Evolutionary conservation across 441 rosid species (phyloP).

Genomic region (Erodium trifolium): DNA sequence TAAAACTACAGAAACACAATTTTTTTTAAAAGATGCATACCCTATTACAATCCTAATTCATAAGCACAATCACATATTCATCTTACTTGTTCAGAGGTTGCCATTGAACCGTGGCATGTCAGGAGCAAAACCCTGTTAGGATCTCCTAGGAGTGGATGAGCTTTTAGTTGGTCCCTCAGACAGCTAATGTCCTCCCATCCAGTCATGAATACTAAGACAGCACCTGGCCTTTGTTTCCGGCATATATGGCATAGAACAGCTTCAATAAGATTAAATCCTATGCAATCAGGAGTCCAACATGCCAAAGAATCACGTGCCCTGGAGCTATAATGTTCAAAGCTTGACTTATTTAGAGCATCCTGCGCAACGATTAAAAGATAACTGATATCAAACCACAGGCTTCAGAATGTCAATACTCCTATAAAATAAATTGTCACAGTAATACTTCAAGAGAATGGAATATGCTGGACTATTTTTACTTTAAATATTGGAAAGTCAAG

Average conservation of each 20-base stretch:
- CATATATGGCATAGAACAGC: constrained; percentile 94
- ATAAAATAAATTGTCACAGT: neutral
- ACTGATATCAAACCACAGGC: constrained; percentile 8
- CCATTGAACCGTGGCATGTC: constrained; percentile 98
- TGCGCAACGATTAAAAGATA: constrained; percentile 26
- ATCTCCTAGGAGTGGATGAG: constrained; percentile 97
- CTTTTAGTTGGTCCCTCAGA: constrained; percentile 85
- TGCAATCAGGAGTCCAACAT: constrained; percentile 86
- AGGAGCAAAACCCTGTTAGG: constrained; percentile 88
- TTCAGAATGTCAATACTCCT: constrained; percentile 1
- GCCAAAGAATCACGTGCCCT: constrained; percentile 84
- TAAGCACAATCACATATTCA: constrained; percentile 14
- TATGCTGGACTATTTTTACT: neutral
- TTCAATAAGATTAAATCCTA: constrained; percentile 95
- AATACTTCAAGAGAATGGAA: neutral
- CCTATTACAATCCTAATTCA: neutral
- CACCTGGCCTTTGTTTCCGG: constrained; percentile 89
- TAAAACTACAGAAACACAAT: neutral
- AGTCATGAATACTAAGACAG: constrained; percentile 93
- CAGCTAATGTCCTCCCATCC: constrained; percentile 99
- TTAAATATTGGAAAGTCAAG: constrained; percentile 3
- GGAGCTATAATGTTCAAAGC: constrained; percentile 74
- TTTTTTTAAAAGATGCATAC: neutral
- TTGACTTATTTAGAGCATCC: constrained; percentile 90
- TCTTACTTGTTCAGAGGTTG: constrained; percentile 87